Conservation (phyloP, 2,329 filamentous ascomycete genomes). For the Fusarium abutilonis region DNA sequence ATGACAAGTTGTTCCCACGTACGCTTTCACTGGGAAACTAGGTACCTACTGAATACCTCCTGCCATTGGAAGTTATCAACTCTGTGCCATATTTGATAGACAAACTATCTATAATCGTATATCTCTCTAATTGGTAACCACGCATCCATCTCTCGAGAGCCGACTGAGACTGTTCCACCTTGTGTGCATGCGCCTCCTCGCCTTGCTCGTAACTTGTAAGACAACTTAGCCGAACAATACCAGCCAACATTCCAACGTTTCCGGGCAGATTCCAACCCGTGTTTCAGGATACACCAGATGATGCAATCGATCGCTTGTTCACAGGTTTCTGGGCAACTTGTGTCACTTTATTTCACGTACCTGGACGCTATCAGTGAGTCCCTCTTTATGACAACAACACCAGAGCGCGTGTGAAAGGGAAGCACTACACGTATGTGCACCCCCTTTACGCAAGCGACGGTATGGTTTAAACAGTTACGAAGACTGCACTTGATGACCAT, state of each 20-base stretch:
- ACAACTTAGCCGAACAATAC: conserved; percentile 8
- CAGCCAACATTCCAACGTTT: conserved; percentile 16
- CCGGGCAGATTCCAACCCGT: conserved; percentile 6
- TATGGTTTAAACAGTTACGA: too few species aligned
- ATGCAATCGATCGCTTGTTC: neutral
- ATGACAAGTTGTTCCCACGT: too few species aligned
- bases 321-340: neutral
- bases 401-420: too few species aligned
- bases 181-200: neutral
- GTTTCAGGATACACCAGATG: conserved; percentile 12
- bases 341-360: neutral
- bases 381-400: too few species aligned
- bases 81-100: neutral
- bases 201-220: neutral
- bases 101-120: neutral
- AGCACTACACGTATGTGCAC: too few species aligned
- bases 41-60: neutral
- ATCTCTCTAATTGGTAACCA: neutral
- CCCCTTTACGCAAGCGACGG: too few species aligned
- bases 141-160: neutral
- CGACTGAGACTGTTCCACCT: conserved; percentile 6
- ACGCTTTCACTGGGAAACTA: too few species aligned
- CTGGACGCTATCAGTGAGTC: too few species aligned
- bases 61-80: neutral
- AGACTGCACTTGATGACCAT: too few species aligned